phyloP scores from a whole-genome alignment of 2,329 filamentous ascomycete species.

The Cladosporium sp. region DNA sequence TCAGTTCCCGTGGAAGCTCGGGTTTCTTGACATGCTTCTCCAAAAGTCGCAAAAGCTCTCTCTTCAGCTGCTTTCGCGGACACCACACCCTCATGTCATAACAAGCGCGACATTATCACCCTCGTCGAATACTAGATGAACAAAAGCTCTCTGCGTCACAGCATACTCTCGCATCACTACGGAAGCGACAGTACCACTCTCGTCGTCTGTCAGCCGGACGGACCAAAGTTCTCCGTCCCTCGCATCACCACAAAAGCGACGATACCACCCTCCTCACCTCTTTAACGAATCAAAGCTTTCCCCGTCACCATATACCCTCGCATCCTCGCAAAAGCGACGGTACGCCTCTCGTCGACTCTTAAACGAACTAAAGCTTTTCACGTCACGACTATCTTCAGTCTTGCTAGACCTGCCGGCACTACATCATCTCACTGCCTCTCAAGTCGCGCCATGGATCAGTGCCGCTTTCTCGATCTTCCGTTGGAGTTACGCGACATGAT shows the following conservation, averaged over 20 bases:
- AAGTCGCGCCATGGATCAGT: not conserved
- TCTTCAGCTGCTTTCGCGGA: too few relatives aligned
- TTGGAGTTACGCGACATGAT: not conserved
- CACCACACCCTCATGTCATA: not conserved
- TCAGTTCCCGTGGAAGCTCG: too few relatives aligned
- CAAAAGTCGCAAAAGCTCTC: too few relatives aligned
- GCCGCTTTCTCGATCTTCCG: not conserved
- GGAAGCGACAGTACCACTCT: not conserved
- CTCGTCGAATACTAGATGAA: not conserved
- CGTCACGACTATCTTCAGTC: not conserved
- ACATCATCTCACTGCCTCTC: not conserved
- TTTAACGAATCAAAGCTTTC: too few relatives aligned
- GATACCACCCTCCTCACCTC: not conserved
- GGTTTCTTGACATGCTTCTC: too few relatives aligned
- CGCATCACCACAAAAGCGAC: not conserved
- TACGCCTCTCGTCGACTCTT: not conserved
- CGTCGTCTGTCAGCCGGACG: not conserved
- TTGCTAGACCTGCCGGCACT: not conserved
- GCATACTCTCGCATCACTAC: not conserved
- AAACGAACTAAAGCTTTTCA: not conserved
- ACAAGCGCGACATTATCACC: not conserved
- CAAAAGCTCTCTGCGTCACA: not conserved
- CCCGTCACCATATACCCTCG: too few relatives aligned
- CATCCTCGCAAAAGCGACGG: too few relatives aligned
- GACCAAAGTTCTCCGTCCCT: not conserved